Conservation (phyloP, 1,284 basidiomycete genomes). For the Vanrija humicola region DNA sequence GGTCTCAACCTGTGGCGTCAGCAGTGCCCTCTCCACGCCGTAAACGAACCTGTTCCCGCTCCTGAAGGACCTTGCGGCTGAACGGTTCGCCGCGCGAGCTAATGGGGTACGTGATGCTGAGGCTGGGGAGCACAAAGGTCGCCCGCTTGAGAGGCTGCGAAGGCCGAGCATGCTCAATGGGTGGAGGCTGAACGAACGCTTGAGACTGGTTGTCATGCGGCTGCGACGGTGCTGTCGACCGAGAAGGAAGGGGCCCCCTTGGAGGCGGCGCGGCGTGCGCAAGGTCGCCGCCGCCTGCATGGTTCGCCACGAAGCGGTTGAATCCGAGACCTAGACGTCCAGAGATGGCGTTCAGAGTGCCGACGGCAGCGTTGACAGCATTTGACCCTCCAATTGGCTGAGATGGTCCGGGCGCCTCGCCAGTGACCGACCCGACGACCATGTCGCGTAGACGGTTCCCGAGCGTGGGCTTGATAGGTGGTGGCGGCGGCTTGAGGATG, state of each 20-base stretch:
- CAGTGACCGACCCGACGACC: slow-evolving; percentile 32
- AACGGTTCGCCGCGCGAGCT: slow-evolving; percentile 72
- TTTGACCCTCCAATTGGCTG: not conserved
- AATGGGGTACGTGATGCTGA: slow-evolving; percentile 81
- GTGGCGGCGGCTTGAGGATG: slow-evolving; percentile 48
- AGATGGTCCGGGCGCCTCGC: slow-evolving; percentile 17
- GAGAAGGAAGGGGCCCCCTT: not conserved
- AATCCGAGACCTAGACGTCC: slow-evolving; percentile 31
- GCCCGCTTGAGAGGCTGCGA: slow-evolving; percentile 66
- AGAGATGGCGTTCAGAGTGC: slow-evolving; percentile 31
- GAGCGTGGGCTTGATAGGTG: slow-evolving; percentile 45
- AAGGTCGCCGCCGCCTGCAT: not conserved
- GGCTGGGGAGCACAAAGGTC: slow-evolving; percentile 76
- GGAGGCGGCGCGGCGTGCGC: no score
- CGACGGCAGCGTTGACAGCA: slow-evolving; percentile 21
- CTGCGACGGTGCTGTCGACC: not conserved
- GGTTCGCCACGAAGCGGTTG: slow-evolving; percentile 21
- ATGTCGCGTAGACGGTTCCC: slow-evolving; percentile 45
- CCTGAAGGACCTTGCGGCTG: slow-evolving; percentile 58
- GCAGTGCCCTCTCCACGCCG: not conserved
- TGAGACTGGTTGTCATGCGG: not conserved
- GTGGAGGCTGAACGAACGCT: no score
- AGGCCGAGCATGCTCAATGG: no score
- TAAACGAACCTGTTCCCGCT: slow-evolving; percentile 33
- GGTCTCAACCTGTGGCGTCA: slow-evolving; percentile 43